Base-by-base conservation (phyloP, 805 yeast genomes). In the Priceomyces castillae region DNA sequence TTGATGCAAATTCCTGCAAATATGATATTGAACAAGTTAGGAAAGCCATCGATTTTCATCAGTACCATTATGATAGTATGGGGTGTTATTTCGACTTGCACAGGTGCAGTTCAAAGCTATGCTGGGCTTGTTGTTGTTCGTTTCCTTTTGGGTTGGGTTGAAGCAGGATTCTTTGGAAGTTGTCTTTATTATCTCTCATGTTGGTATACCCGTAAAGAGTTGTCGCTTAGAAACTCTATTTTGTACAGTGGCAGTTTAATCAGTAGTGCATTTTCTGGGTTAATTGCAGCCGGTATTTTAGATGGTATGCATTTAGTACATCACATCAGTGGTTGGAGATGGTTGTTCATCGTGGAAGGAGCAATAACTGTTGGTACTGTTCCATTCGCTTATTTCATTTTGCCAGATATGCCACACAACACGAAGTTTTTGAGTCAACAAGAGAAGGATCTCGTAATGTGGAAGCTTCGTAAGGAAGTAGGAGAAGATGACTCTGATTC, bases 291-390 rank as follows among this genome's bases (percentile, higher is more conserved):
- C 25, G 83, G 80, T 28, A 77, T 78, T 39, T 59, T 77, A 37
- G 58, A 73, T 33, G 61, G 64, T 38, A 63, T 67, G 71, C 59
- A 64, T 10, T 71, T 73, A 10, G 52, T 43, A 28, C 59, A 61
- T 16, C 77, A 78, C 12, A 51, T 71, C 22, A 59, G 70, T 38
- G 65, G 74, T 10, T 79, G 84, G 84, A 64, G 79, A 54, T 79
- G 78, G 74, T 67, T 78, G 34, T 79, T 79, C 49, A 62, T 77
- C 39, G 73, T 79, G 36, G 82, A 78, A 57, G 85, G 85, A 34
- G 66, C 69, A 2, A 67, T 75, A 43, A 79, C 84, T 9, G 72
- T 76, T 42, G 62, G 64, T 37, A 51, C 69, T 37, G 71, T 76
- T 34, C 65, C 77, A 5, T 43, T 73, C 37, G 73, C 77, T 6